A percentile compares a stretch with the other conserved stretches of the same genome.
These are phyloP conservation scores for Ascochyta clinopodiicola DNA, from an alignment of 2,329 filamentous ascomycete genomes.

Conservation along the genomic window DNA sequence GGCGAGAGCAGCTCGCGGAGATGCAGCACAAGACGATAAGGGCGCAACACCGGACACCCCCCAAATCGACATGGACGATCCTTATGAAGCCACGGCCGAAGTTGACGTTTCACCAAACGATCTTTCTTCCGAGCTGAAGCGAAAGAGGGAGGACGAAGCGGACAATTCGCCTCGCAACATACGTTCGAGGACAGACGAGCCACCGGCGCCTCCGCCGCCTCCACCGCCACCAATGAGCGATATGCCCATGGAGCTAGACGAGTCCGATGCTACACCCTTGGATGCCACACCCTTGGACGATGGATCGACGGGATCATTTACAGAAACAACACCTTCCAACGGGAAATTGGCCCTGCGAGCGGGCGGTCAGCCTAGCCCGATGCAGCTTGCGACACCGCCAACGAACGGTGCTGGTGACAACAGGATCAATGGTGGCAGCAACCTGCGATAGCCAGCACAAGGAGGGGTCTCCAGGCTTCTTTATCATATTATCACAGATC, in stretches of 20 bases:
- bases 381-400: constrained; percentile 55
- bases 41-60: constrained; percentile 31
- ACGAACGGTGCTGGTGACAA: constrained; percentile 40
- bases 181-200: constrained; percentile 42
- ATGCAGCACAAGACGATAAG: constrained; percentile 26
- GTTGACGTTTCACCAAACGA: constrained; percentile 33
- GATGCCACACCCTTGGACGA: constrained; percentile 41
- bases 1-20: constrained; percentile 57
- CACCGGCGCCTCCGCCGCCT: constrained; percentile 52
- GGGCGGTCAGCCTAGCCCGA: constrained; percentile 39
- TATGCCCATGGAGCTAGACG: constrained; percentile 35
- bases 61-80: constrained; percentile 8
- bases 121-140: constrained; percentile 43
- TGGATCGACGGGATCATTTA: constrained; percentile 10
- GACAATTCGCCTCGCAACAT: constrained; percentile 42
- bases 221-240: constrained; percentile 50
- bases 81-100: constrained; percentile 6
- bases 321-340: constrained; percentile 2
- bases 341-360: constrained; percentile 13
- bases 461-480: neutral
- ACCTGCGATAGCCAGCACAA: neutral
- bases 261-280: constrained; percentile 29
- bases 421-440: constrained; percentile 12
- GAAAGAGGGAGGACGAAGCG: constrained; percentile 46
- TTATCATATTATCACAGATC: constrained; percentile 11